Evolutionary conservation across 2,329 filamentous ascomycete species (phyloP), one percentile per base, ranked within the genome.

Genomic region (Penicillium occitanis): DNA sequence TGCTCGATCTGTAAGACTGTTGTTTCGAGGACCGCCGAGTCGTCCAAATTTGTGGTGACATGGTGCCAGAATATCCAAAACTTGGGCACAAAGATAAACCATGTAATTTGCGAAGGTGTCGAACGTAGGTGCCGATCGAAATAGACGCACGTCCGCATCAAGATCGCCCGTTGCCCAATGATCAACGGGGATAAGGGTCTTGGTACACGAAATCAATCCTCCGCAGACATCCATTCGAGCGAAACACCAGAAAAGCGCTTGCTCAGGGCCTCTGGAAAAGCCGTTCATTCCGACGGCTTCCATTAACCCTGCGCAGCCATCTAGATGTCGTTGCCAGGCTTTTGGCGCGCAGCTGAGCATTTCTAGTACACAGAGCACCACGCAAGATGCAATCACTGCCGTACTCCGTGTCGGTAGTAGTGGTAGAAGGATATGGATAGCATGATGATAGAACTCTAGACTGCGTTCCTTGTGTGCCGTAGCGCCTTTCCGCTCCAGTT

Each of bases 221-320:
- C 83, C 84, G 67, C 84, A 86, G 2, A 86, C 71, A 70, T 87
- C 81, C 84, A 87, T 87, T 53, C 85, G 78, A 0, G 83, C 84
- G 69, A 85, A 87, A 68, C 84, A 86, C 84, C 85, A 87, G 68
- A 87, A 87, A 0, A 87, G 76, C 0, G 84, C 84, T 69, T 85
- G 83, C 6, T 83, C 73, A n/a, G 86, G 71, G 0, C 84, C 85
- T 1, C 83, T 81, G 5, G 79, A 77, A 2, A 84, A 79, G 0
- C 85, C 85, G 40, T 83, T 80, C 5, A 87, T 82, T 1, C 78
- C 79, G 63, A 83, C 80, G 1, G 82, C 79, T 66, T 82, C 80
- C 25, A 87, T 82, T 1, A 87, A 72, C 1, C 82, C 79, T 1
- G 85, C 84, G 67, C 84, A 86, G 0, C 85, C 85, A 61, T 87